phyloP scores from a whole-genome alignment of 345 rosid species.

The Rhodomyrtus tomentosa region DNA sequence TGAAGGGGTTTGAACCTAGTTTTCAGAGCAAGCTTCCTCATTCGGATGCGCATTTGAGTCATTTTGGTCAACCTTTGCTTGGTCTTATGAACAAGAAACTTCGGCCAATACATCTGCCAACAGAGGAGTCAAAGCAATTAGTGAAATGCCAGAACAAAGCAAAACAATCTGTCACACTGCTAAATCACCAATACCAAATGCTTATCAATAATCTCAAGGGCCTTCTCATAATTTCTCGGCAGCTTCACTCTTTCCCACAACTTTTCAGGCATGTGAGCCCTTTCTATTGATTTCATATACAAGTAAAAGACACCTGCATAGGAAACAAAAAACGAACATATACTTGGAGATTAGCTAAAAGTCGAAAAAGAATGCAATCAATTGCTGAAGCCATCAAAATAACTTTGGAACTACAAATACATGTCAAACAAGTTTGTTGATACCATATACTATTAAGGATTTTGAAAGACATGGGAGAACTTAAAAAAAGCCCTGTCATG shows the following conservation, averaged over 20 bases:
- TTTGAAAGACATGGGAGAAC: not conserved
- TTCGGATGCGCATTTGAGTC: conserved; percentile 98
- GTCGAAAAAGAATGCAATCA: not conserved
- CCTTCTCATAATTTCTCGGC: conserved; percentile 78
- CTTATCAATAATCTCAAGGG: conserved; percentile 84
- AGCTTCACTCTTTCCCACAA: conserved; percentile 91
- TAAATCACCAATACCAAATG: conserved; percentile 49
- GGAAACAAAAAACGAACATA: not conserved
- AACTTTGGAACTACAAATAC: not conserved
- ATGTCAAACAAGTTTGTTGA: not conserved
- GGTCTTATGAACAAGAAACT: conserved; percentile 75
- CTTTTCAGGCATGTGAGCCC: conserved; percentile 83
- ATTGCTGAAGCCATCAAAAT: not conserved
- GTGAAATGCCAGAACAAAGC: not conserved
- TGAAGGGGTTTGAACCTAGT: conserved; percentile 40
- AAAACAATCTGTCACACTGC: not conserved
- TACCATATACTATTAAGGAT: not conserved
- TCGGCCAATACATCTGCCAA: conserved; percentile 76
- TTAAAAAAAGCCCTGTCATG: not conserved
- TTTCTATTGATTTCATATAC: conserved; percentile 93
- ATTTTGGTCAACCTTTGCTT: conserved; percentile 93
- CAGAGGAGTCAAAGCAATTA: not conserved
- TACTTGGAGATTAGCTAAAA: not conserved
- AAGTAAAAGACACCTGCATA: conserved; percentile 75
- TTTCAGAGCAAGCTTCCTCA: conserved; percentile 84